Conservation (phyloP, 768 basidiomycete species). For the Mycena capillaripes region DNA sequence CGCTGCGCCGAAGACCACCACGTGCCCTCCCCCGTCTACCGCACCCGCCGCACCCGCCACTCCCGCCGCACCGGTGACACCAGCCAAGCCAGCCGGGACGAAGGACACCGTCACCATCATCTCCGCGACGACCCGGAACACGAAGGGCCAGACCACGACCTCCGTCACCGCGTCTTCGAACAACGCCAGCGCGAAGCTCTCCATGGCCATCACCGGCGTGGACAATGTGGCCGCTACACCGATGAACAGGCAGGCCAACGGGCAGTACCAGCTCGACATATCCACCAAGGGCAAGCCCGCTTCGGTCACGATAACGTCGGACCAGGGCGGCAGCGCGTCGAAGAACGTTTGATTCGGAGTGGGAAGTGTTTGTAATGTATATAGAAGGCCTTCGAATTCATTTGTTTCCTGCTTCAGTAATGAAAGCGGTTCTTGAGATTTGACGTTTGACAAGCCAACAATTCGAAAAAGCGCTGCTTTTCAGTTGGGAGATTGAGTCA, state of each 20-base stretch:
- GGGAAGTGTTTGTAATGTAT: too few species aligned
- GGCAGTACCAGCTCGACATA: conserved; percentile 26
- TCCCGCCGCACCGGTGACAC: not conserved
- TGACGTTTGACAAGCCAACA: too few species aligned
- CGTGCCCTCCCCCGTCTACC: too few species aligned
- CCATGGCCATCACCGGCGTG: conserved; percentile 35
- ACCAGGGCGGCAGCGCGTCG: conserved; percentile 8
- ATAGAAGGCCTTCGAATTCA: too few species aligned
- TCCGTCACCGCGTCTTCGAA: conserved; percentile 34
- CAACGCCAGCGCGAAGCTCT: conserved; percentile 18
- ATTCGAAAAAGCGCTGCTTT: too few species aligned
- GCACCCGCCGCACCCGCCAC: too few species aligned
- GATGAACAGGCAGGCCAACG: conserved; percentile 32
- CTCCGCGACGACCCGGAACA: conserved; percentile 29
- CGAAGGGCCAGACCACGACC: conserved; percentile 33
- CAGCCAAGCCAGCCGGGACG: not conserved
- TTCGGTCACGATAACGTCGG: conserved; percentile 37
- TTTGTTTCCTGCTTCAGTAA: too few species aligned
- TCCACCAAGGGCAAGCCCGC: conserved; percentile 36
- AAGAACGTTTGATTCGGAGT: too few species aligned
- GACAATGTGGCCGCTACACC: conserved; percentile 21
- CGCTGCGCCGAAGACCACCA: not conserved
- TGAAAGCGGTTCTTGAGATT: too few species aligned
- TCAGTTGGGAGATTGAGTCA: too few species aligned
- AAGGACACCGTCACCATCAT: conserved; percentile 21